Conservation (phyloP, 164 flowering plant species). For the Tetrastigma voinierianum region DNA sequence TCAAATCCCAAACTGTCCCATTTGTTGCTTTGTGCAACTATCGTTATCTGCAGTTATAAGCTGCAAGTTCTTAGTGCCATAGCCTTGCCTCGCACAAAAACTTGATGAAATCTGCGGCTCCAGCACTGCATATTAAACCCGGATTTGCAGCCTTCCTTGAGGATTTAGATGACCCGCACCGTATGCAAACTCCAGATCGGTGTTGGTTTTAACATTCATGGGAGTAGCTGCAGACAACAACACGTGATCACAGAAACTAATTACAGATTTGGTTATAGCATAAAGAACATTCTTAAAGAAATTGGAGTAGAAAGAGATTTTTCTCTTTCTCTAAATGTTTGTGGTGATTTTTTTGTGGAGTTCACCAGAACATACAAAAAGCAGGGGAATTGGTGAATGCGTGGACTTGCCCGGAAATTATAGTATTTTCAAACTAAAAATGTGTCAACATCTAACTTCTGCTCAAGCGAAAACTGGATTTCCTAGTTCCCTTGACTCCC, state of each 20-base stretch:
- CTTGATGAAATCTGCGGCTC: conserved; percentile 40
- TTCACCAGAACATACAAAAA: no score
- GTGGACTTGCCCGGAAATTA: no score
- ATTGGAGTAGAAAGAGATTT: not conserved
- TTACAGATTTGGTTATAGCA: no score
- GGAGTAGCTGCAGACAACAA: conserved; percentile 34
- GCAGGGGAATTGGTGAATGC: no score
- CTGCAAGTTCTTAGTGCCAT: conserved; percentile 19
- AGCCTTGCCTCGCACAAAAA: conserved; percentile 57
- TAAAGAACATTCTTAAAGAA: no score
- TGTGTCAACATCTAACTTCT: no score
- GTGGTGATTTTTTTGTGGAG: no score
- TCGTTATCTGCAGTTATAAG: conserved; percentile 41
- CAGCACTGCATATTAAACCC: conserved; percentile 57
- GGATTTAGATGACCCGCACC: conserved; percentile 69
- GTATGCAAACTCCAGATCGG: conserved; percentile 53
- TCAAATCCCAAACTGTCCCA: conserved; percentile 46
- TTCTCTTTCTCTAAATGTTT: no score
- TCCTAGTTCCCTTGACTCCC: no score
- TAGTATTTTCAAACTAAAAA: no score
- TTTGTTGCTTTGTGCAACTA: conserved; percentile 33
- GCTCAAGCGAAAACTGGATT: no score
- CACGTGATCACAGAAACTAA: not conserved
- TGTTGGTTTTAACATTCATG: conserved; percentile 30
- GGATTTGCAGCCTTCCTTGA: conserved; percentile 37